Evolutionary conservation across 352 stramenopile species (phyloP).

Genomic region (Pythium periplocum): DNA sequence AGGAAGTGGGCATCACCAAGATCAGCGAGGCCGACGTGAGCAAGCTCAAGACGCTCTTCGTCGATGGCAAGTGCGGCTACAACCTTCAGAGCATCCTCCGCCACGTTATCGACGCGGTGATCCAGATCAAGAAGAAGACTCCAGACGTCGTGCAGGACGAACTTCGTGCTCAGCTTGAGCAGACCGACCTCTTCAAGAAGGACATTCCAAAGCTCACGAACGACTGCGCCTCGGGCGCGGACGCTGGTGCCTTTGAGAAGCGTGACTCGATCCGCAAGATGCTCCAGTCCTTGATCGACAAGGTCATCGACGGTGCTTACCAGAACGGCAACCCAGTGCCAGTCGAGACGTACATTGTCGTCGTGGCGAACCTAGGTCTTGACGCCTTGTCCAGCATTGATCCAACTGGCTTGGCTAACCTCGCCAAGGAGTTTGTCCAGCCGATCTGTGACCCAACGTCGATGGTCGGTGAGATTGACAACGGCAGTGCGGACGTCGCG

Average conservation of each 20-base stretch:
- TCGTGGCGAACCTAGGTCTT: slow-evolving; percentile 32
- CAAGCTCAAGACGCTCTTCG: slow-evolving; percentile 4
- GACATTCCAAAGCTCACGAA: slow-evolving; percentile 2
- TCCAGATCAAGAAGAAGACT: slow-evolving; percentile 12
- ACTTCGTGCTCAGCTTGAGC: not conserved
- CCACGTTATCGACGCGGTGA: slow-evolving; percentile 9
- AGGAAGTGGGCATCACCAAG: not conserved
- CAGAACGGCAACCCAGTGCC: slow-evolving; percentile 24
- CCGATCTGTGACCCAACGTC: slow-evolving; percentile 51
- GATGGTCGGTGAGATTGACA: slow-evolving; percentile 51
- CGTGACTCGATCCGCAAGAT: slow-evolving; percentile 17
- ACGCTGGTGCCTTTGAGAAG: slow-evolving; percentile 19
- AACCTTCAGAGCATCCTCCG: slow-evolving; percentile 11
- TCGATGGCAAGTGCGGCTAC: slow-evolving; percentile 4
- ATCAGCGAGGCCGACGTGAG: slow-evolving; percentile 3
- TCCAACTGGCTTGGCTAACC: slow-evolving; percentile 36
- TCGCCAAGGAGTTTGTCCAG: slow-evolving; percentile 50
- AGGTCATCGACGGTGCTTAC: slow-evolving; percentile 30
- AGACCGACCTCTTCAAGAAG: not conserved
- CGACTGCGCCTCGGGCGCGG: slow-evolving; percentile 17
- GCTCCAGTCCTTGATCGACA: slow-evolving; percentile 30
- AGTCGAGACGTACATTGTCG: not conserved
- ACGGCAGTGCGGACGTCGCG: slow-evolving; percentile 31
- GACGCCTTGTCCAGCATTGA: slow-evolving; percentile 36
- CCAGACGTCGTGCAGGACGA: not conserved